Evolutionary conservation across 148 eudicot genomes (phyloP), one percentile per base, ranked within the genome.

Genomic region (Rheum nobile): DNA sequence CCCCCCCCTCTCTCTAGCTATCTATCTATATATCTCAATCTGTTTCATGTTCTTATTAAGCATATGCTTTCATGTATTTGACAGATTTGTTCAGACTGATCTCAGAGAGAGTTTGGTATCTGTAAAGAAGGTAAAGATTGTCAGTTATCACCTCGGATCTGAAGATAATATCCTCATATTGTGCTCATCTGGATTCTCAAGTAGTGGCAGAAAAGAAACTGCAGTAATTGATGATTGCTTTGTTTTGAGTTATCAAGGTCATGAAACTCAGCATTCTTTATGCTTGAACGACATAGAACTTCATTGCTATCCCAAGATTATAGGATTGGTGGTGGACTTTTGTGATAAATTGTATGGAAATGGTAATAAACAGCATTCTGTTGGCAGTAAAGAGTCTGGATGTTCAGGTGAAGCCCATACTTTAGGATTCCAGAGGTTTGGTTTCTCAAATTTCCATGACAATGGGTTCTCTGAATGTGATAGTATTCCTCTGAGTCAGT

Each of bases 281-380:
- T 76, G 77, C 48, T 72, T 91, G 71, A 83, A 74, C 73, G 83
- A 86, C 75, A 76, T 73, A 72, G 90, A 95, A 57, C 72, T 90
- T 82, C 97, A 90, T 78, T 90, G 88, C 84, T 85, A 92, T 81
- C 99, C 96, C n/a, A 63, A 77, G 76, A 72, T 92, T 63, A 78
- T 90, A 75, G 77, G 82, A 48, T 72, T 83, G 75, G 74, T 95
- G 79, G 68, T 78, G 67, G 79, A 80, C 16, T 88, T 92, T 82
- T 80, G 78, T 57, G 84, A 86, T 70, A 84, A 82, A 42, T 55
- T 17, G 71, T 74, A 71, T 77, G 71, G 72, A 26, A 74, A 87
- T 75, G 74, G 52, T 72, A 35, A 31, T 75, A 80, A 75, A 71
- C 75, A 76, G 35, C 80, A 75, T 52, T 80, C 87, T 21, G 67